A percentile compares a stretch with the other conserved stretches of the same genome.
Evolutionary conservation across 106 monocot species (phyloP).

Genomic region (Hemerocallis citrina): DNA sequence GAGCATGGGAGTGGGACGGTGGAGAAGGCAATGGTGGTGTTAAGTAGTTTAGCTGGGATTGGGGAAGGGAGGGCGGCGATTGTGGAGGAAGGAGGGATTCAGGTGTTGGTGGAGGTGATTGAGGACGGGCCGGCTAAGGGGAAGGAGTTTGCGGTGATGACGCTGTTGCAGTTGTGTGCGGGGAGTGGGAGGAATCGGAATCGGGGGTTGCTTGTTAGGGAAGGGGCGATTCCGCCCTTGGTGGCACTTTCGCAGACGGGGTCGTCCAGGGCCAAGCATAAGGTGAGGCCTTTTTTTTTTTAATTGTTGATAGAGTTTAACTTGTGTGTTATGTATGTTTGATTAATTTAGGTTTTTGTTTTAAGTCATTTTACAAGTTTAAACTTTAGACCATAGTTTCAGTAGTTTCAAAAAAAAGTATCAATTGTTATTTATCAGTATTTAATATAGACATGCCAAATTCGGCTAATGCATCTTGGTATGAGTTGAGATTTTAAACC

Average conservation of each 20-base stretch:
- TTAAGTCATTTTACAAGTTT: neutral
- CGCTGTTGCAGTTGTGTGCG: constrained; percentile 64
- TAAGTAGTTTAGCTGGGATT: constrained; percentile 31
- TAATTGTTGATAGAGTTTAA: neutral
- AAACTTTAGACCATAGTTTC: no score
- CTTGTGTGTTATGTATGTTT: neutral
- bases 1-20: constrained; percentile 24
- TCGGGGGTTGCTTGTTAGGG: constrained; percentile 57
- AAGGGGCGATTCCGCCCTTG: constrained; percentile 82
- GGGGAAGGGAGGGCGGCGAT: constrained; percentile 32
- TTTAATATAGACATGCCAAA: no score
- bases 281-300: constrained; percentile 25
- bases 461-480: no score
- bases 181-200: constrained; percentile 36
- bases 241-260: constrained; percentile 70
- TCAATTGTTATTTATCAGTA: no score
- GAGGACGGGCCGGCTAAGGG: constrained; percentile 55
- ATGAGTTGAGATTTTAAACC: no score
- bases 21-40: constrained; percentile 55
- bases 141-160: constrained; percentile 64
- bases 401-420: no score
- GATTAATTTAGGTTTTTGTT: neutral
- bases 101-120: constrained; percentile 60
- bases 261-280: constrained; percentile 53
- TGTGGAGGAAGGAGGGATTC: constrained; percentile 49